Conservation (phyloP, 495 filamentous ascomycete genomes). For the Aspergillus homomorphus region DNA sequence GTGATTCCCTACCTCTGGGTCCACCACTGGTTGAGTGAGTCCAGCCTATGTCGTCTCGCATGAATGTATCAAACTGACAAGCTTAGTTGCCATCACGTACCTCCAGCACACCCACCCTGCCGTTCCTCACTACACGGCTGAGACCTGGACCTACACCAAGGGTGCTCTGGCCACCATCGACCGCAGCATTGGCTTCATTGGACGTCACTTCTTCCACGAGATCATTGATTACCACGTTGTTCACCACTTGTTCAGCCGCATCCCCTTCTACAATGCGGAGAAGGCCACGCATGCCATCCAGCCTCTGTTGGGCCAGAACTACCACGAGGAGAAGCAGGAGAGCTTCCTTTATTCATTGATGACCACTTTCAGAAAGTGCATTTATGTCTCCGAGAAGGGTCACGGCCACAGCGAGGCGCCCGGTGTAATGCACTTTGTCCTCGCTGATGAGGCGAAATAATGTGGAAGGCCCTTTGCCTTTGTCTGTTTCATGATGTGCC, state of each 20-base stretch:
- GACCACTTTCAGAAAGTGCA: slow-evolving; percentile 25
- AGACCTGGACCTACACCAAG: slow-evolving; percentile 80
- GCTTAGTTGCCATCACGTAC: slow-evolving; percentile 74
- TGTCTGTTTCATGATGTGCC: not conserved
- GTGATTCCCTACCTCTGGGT: slow-evolving; percentile 58
- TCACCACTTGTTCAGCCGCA: slow-evolving; percentile 81
- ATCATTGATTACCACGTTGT: slow-evolving; percentile 92
- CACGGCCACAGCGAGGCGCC: not conserved
- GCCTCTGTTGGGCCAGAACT: slow-evolving; percentile 77
- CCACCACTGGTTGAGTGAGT: slow-evolving; percentile 58
- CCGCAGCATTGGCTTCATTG: slow-evolving; percentile 85
- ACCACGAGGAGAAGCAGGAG: slow-evolving; percentile 58
- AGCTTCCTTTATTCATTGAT: slow-evolving; percentile 24
- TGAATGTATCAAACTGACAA: slow-evolving; percentile 1
- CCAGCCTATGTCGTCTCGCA: not conserved
- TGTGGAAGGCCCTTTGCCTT: not conserved
- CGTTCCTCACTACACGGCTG: slow-evolving; percentile 76
- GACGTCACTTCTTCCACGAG: slow-evolving; percentile 80
- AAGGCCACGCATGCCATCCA: slow-evolving; percentile 83
- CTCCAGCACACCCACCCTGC: slow-evolving; percentile 87
- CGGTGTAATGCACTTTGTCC: slow-evolving; percentile 24
- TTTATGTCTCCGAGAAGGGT: slow-evolving; percentile 21
- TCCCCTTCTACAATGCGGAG: slow-evolving; percentile 89
- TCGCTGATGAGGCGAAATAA: slow-evolving; percentile 12
- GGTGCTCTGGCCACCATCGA: slow-evolving; percentile 86